Base-by-base conservation (phyloP, 2,329 filamentous ascomycete species). In the Fusarium dimerum region DNA sequence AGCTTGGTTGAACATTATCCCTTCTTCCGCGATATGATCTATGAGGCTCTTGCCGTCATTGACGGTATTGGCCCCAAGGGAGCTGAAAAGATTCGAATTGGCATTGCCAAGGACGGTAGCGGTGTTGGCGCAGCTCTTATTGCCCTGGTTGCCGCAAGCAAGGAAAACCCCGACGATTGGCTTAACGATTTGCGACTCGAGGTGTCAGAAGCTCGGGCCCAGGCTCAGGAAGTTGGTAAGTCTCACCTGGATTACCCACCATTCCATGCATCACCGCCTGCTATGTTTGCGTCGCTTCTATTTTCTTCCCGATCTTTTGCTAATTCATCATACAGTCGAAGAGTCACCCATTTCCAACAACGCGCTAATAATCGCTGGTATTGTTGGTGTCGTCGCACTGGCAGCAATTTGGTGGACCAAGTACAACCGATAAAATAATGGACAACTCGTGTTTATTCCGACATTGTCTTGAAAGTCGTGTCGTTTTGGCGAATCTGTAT, bases 1-100 rank as follows among this genome's bases (percentile, higher is more conserved):
- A 92, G 88, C 68, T 78, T 99, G 48, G 92, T 97, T 3, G 94
- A 97, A 73, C 94, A 96, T 75, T 97, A 97, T 72, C 94, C 94
- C 9, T 87, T 86, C 67, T 99, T 97, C 75, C 86, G 94, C 60
- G 87, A 89, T 51, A 89, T 94, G 77, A 88, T 97, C 57, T 84
- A 92, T 56, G 89, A 96, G 68, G 90, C 90, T 7, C 78, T 97
- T 53, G 77, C 85, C 45, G 85, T 84, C 50, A 85, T 96, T 48
- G 82, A 90, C 15, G 85, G 88, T 55, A 89, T 97, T 64, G 93
- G 93, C 5, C 75, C 79, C 43, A 77, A 82, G 51, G 92, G 92
- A 11, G 92, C 95, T 60, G 88, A 89, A 75, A 89, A 86, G 73
- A 89, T 99, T 60, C 83, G 91, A 51, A 97, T 99, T 66, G 94